Evolutionary conservation across 2,329 filamentous ascomycete species (phyloP), one percentile per base, ranked within the genome.

Genomic region (Zymoseptoria brevis): DNA sequence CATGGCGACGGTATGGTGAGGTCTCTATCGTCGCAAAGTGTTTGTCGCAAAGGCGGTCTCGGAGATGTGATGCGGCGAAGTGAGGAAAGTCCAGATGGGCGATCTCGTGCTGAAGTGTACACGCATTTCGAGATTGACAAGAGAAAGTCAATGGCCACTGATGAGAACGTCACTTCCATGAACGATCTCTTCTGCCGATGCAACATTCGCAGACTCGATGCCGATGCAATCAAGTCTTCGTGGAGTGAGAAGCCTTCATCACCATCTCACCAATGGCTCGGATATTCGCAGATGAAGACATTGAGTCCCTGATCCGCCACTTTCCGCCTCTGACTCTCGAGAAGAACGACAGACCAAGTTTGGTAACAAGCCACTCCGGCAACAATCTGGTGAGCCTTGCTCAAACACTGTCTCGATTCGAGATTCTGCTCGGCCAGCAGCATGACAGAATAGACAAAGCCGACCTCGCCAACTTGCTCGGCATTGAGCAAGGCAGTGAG

Each of bases 231-330:
- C 35, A n/a, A 45, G 13, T 16, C 35, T 45, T 16, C 35, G 35
- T 11, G 35, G 13, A 16, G 35, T 45, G 35, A 45, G 13, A 45
- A 11, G 13, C 16, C 35, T 45, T 45, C 1, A n/a, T 16, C 13
- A n/a, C 13, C 35, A 45, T n/a, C 11, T 8, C 22, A 51, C 26
- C 50, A 21, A 69, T 68, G 67, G 57, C 62, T n/a, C 57, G 59
- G 22, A 61, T 70, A 19, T 69, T 70, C 53, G 65, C 66, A 13
- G 57, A 67, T 5, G 57, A 62, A 22, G 68, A 70, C 35, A 67
- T 70, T 9, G 67, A 66, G 22, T 60, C 63, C 19, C 62, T 70
- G 45, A 61, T 69, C 61, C 41, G 63, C 64, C 54, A 54, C 65
- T 68, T 63, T 56, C 61, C 57, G 41, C 67, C 67, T 26, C 60